These are phyloP conservation scores for Caryopteris hybrid DNA, from an alignment of 305 asterid genomes.

Conservation along the genomic window DNA sequence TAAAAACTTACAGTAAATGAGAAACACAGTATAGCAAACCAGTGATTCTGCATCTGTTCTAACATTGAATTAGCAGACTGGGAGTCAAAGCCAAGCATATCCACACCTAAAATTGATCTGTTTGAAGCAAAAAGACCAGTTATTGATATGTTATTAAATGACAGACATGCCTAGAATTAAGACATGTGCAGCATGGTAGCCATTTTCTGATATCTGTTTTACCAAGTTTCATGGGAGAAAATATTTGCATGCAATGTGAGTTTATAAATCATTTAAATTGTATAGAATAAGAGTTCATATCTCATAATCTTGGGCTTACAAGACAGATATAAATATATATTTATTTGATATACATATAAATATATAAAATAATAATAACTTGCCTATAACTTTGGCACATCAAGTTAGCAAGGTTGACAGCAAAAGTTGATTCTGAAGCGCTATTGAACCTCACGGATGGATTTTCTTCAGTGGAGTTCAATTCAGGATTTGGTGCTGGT, in stretches of 20 bases:
- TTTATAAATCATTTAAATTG: not conserved
- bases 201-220: not conserved
- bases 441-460: conserved; percentile 9
- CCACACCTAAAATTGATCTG: conserved; percentile 43
- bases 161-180: not conserved
- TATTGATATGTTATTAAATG: conserved; percentile 11
- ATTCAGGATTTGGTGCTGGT: conserved; percentile 20
- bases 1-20: conserved; percentile 31
- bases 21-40: conserved; percentile 39
- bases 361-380: conserved; percentile 4
- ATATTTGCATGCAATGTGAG: not conserved
- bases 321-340: not conserved
- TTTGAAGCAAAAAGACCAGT: conserved; percentile 2
- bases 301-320: not conserved
- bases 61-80: conserved; percentile 12
- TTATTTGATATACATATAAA: no score
- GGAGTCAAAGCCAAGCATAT: conserved; percentile 25
- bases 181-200: not conserved
- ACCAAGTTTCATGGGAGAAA: not conserved
- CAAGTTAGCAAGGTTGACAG: conserved; percentile 23
- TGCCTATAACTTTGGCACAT: conserved; percentile 43
- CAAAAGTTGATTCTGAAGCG: conserved; percentile 11
- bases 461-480: conserved; percentile 10
- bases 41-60: conserved; percentile 33
- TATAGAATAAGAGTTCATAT: not conserved